phyloP scores from a whole-genome alignment of 1,284 basidiomycete species.

The Apiotrichum laibachii region DNA sequence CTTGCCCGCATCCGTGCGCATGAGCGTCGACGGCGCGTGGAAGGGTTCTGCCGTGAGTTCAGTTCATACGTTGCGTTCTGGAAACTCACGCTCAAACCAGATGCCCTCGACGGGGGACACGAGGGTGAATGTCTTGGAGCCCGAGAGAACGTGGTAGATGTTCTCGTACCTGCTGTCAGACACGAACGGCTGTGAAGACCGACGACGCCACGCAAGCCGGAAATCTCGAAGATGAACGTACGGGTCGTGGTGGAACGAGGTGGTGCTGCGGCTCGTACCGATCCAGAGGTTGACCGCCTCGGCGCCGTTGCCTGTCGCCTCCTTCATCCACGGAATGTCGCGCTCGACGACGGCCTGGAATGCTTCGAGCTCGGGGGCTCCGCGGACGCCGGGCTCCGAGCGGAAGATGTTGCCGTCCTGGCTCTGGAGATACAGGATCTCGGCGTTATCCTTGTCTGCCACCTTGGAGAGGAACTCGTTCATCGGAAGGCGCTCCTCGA shows the following conservation, averaged over 20 bases:
- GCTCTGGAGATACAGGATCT: constrained; percentile 75
- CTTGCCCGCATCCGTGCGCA: constrained; percentile 16
- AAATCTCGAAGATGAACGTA: no score
- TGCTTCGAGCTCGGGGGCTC: constrained; percentile 61
- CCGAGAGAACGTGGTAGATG: constrained; percentile 79
- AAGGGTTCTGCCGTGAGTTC: constrained; percentile 33
- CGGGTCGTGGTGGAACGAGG: constrained; percentile 73
- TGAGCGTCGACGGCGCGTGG: constrained; percentile 36
- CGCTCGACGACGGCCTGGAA: constrained; percentile 64
- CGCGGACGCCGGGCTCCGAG: constrained; percentile 21
- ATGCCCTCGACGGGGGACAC: constrained; percentile 83
- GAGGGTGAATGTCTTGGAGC: constrained; percentile 77
- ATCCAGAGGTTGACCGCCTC: constrained; percentile 93
- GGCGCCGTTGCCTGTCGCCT: constrained; percentile 71
- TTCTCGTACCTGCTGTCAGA: constrained; percentile 66
- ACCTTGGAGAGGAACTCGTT: constrained; percentile 54
- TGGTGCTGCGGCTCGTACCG: constrained; percentile 69
- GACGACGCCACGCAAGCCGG: no score
- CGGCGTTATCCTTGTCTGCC: constrained; percentile 25
- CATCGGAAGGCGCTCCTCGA: constrained; percentile 66
- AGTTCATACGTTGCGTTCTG: constrained; percentile 36
- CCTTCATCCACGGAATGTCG: constrained; percentile 69
- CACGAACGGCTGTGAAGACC: neutral
- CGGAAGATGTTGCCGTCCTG: constrained; percentile 83
- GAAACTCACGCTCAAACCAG: constrained; percentile 65